These are phyloP conservation scores for Abrus precatorius DNA, from an alignment of 306 rosid species.

Conservation along the genomic window DNA sequence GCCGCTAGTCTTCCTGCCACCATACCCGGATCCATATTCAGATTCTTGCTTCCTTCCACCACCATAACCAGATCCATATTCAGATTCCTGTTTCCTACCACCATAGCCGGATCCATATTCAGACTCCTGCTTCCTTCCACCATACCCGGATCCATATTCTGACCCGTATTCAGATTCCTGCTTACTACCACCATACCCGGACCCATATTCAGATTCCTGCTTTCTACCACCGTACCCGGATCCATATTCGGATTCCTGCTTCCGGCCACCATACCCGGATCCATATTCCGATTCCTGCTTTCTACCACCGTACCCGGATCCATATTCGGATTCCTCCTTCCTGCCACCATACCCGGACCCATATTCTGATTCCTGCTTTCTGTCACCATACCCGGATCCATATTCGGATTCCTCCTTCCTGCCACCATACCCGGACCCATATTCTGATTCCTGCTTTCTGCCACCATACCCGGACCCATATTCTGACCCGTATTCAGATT, in stretches of 20 bases:
- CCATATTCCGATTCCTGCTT: conserved; percentile 30
- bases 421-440: conserved; percentile 47
- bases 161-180: conserved; percentile 24
- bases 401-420: conserved; percentile 12
- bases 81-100: neutral
- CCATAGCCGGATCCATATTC: conserved; percentile 22
- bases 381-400: conserved; percentile 38
- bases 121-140: conserved; percentile 36
- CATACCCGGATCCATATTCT: neutral
- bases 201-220: neutral
- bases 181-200: neutral
- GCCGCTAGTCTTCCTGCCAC: conserved; percentile 10
- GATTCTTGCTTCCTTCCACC: neutral
- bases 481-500: conserved; percentile 3
- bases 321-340: conserved; percentile 42
- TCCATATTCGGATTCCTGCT: conserved; percentile 30
- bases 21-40: conserved; percentile 8
- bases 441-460: conserved; percentile 12
- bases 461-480: neutral
- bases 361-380: conserved; percentile 28
- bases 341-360: conserved; percentile 46
- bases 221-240: conserved; percentile 42
- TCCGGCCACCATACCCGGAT: conserved; percentile 27
- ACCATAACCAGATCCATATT: neutral
- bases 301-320: conserved; percentile 44